phyloP scores from a whole-genome alignment of 352 stramenopile genomes.

The Nannochloropsis limnetica region DNA sequence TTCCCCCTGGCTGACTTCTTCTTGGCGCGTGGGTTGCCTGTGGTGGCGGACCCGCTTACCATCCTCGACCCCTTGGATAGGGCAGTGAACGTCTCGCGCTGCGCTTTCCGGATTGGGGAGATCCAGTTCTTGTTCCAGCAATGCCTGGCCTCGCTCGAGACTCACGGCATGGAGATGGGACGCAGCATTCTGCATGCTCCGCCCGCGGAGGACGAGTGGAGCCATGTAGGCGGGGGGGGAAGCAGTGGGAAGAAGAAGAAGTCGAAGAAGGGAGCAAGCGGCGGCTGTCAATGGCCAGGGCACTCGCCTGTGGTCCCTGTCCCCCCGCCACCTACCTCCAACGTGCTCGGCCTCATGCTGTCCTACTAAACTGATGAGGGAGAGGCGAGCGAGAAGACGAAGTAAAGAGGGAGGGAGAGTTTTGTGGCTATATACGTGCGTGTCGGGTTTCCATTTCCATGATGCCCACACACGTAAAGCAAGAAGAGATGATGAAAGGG shows the following conservation, averaged over 20 bases:
- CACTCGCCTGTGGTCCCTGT: not conserved
- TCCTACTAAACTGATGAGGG: slow-evolving; percentile 13
- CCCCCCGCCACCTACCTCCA: not conserved
- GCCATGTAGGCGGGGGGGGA: not conserved
- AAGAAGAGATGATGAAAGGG: not conserved
- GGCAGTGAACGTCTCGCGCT: not conserved
- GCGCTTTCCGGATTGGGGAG: slow-evolving; percentile 6
- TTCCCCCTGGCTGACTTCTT: slow-evolving; percentile 25
- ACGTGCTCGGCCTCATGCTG: slow-evolving; percentile 8
- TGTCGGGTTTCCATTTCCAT: not conserved
- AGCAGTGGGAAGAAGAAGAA: slow-evolving; percentile 11
- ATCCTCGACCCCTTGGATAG: slow-evolving; percentile 14
- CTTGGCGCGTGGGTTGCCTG: not conserved
- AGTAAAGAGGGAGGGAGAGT: not conserved
- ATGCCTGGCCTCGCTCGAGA: slow-evolving; percentile 13
- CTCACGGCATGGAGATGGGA: slow-evolving; percentile 8
- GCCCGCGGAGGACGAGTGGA: not conserved
- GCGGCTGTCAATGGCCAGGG: not conserved
- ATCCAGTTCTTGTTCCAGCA: slow-evolving; percentile 19
- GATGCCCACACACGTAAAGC: not conserved
- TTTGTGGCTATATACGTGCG: not conserved
- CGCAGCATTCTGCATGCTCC: not conserved
- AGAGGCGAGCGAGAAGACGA: not conserved
- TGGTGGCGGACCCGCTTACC: not conserved
- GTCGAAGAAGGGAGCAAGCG: not conserved